Percentiles rank a stretch among this genome's conserved stretches.
Evolutionary conservation across 1,139 yeast genomes (phyloP).

Genomic region (Saccharomycopsis hybrid): DNA sequence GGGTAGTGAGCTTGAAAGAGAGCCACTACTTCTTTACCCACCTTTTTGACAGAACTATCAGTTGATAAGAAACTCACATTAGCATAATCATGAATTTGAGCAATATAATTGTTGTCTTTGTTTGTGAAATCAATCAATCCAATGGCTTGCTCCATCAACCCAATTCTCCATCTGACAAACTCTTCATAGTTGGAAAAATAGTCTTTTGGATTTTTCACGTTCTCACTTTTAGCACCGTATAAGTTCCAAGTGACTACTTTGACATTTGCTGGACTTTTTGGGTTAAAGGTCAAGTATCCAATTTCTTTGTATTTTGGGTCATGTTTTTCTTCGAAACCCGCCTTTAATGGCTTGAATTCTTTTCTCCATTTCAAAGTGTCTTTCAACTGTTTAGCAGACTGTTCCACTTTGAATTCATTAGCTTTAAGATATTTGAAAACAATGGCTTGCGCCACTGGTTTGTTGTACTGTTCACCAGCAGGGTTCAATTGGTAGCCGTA

Average conservation of each 20-base stretch:
- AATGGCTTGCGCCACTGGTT: constrained; percentile 44
- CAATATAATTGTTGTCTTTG: constrained; percentile 48
- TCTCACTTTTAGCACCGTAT: constrained; percentile 48
- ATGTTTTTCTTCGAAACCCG: constrained; percentile 69
- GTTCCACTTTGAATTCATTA: constrained; percentile 48
- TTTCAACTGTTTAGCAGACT: constrained; percentile 43
- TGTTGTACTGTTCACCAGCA: constrained; percentile 39
- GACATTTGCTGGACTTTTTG: constrained; percentile 36
- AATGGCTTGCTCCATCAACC: constrained; percentile 79
- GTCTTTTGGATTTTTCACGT: constrained; percentile 45
- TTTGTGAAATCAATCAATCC: constrained; percentile 52
- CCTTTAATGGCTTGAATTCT: constrained; percentile 68
- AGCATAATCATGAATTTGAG: constrained; percentile 82
- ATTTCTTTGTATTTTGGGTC: constrained; percentile 49
- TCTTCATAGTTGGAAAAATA: constrained; percentile 57
- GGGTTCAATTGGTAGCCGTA: constrained; percentile 64
- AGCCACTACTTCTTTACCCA: constrained; percentile 63
- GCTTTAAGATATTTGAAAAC: constrained; percentile 66
- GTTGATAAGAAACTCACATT: constrained; percentile 67
- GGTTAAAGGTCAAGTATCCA: constrained; percentile 57
- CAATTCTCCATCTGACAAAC: constrained; percentile 81
- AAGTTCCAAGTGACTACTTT: constrained; percentile 76
- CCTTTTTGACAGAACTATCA: constrained; percentile 64
- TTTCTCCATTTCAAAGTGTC: constrained; percentile 75
- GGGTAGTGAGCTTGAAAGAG: constrained; percentile 80